A percentile compares a stretch with the other conserved stretches of the same genome.
Conservation (phyloP, 352 stramenopile species). For the Phytophthora fragariae region DNA sequence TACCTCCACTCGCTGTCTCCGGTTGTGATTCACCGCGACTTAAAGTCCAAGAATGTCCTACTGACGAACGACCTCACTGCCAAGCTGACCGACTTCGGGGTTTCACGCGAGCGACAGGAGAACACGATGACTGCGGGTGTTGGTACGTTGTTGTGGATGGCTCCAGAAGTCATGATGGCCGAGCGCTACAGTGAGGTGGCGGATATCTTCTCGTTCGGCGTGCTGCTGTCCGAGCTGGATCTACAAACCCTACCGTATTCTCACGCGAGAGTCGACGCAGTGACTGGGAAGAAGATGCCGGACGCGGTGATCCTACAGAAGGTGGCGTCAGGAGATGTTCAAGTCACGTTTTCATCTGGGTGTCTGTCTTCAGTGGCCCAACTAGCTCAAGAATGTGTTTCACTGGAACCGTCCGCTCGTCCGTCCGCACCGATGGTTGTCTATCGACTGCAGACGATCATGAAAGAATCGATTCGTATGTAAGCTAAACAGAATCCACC, state of each 20-base stretch:
- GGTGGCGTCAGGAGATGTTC: constrained; percentile 20
- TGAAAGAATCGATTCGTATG: background rate
- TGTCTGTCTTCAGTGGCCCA: constrained; percentile 1
- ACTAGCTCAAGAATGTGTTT: constrained; percentile 23
- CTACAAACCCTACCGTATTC: constrained; percentile 12
- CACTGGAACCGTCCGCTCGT: constrained; percentile 6
- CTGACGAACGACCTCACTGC: background rate
- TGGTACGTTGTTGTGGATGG: background rate
- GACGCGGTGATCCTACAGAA: constrained; percentile 31
- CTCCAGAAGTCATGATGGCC: constrained; percentile 13
- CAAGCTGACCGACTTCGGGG: background rate
- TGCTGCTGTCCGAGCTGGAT: constrained; percentile 1
- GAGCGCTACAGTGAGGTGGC: constrained; percentile 2
- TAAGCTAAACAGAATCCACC: too few relatives aligned
- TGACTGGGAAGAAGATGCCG: constrained; percentile 20
- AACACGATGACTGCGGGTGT: background rate
- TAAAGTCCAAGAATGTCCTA: background rate
- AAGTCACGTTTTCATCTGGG: constrained; percentile 17
- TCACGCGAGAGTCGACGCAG: constrained; percentile 1
- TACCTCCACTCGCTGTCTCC: too few relatives aligned
- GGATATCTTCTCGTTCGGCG: constrained; percentile 3
- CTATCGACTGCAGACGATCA: constrained; percentile 26
- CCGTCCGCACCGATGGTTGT: constrained; percentile 26
- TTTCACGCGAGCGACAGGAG: background rate
- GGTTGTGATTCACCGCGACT: background rate